Base-by-base conservation (phyloP, 495 filamentous ascomycete species). In the Penicillium nucicola region DNA sequence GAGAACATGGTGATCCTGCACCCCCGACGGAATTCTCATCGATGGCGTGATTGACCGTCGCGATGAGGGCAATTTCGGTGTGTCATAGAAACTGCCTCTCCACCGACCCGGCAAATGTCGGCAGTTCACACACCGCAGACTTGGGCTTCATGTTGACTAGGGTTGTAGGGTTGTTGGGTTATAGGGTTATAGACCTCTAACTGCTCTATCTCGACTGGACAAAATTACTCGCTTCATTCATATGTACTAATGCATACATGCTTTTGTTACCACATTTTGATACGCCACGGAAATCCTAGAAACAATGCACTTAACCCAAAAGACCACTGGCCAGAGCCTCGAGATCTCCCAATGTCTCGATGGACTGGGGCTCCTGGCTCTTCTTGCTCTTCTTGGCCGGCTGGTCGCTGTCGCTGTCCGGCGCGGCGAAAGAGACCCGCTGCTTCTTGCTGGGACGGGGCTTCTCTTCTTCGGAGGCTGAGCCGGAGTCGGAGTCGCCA, bases 341-440 rank as follows among this genome's bases (percentile, higher is more conserved):
- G 65, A 96, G 72, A 77, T 96, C 90, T 60, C 92, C 88, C 71
- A 96, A 67, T 19, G 86, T 95, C 67, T 92, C 84, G 46, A 89
- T 89, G 19, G 62, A 48, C 34, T 82, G 71, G 19, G 74, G 44
- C 45, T 47, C 69, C 65, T 64, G 79, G 59, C 65, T 62, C 66
- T 76, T 80, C 61, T 66, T 70, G 43, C 55, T 58, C 45, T 68
- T 74, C 62, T 73, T 77, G 53, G 66, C 60, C 39, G 70, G 63
- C 39, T 73, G 68, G 10, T 71, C 64, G 50, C 65, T 72, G 47
- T 75, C 66, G 42, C 69, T 67, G 43, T 76, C 69, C 33, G 53
- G 17, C 11, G 66, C 59, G 44, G 58, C 57, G 42, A 62, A 63
- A 6, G 59, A 61, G 10, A 70, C 61, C 51, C 74, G 77, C 50